Evolutionary conservation across 163 green algal genomes (phyloP).

Genomic region (Chlamydomonas reinhardtii): DNA sequence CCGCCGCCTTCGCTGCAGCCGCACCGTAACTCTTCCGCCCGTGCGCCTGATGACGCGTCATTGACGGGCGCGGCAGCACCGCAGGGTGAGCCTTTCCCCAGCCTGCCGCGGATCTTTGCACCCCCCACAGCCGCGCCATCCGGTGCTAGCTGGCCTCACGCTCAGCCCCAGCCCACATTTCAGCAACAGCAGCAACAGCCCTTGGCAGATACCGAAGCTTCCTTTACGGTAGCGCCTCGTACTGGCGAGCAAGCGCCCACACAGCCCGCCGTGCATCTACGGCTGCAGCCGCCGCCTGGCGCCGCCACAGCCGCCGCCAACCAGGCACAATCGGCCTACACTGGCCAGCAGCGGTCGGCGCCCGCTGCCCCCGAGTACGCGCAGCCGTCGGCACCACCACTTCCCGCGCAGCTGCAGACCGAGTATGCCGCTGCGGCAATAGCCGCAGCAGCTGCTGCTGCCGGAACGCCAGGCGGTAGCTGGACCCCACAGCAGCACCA

Average conservation of each 20-base stretch:
- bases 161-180: not conserved
- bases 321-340: not conserved
- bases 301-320: not conserved
- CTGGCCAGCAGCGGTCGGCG: no score
- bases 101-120: no score
- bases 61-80: no score
- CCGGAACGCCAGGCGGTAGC: no score
- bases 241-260: not conserved
- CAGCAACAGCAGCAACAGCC: not conserved
- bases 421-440: not conserved
- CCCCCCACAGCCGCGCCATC: no score
- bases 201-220: not conserved
- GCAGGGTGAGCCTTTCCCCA: no score
- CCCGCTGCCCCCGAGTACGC: no score
- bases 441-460: no score
- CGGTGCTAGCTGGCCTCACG: no score
- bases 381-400: no score
- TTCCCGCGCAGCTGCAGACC: not conserved
- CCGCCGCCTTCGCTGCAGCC: slow-evolving; percentile 29
- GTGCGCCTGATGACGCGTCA: not conserved
- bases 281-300: slow-evolving; percentile 8
- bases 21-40: not conserved
- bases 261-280: not conserved
- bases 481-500: not conserved
- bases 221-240: not conserved